Base-by-base conservation (phyloP, 2,329 filamentous ascomycete species). In the Penicillium italicum region DNA sequence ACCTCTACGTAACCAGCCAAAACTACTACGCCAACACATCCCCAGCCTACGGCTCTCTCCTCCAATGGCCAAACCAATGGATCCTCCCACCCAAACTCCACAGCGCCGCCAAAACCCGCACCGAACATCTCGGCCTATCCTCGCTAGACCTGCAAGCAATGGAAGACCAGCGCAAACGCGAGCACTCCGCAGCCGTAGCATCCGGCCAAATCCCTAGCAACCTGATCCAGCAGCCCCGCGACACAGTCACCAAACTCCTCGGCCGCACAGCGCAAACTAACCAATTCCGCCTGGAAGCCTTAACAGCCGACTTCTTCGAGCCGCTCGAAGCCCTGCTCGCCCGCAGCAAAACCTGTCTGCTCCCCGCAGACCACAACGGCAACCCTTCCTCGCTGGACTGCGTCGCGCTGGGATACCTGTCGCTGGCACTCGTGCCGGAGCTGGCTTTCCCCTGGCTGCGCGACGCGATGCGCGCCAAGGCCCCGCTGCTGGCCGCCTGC, bases 11-110 rank as follows among this genome's bases (percentile, higher is more conserved):
- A 60, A 94, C 91, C 31, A 90, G 88, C 55, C 85, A 91, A 61
- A 97, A 97, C 77, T 99, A 94, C 82, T 80, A 85, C 53, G 78
- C 81, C 41, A 77, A 82, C 46, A 96, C 91, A 4, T 85, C 91
- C 16, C 89, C 91, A 2, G 87, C 90, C 36, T 96, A 91, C 76
- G 90, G 87, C 62, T 77, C 79, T 6, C 82, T 97, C 54, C 83
- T 97, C 37, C 84, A 88, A 38, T 96, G 94, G 80, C 91, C 94
- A 18, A 81, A 91, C 59, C 92, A 92, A 65, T 99, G 94, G 84
- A 88, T 89, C 40, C 80, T 95, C 5, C 92, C 92, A 2, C 86
- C 89, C 0, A 79, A 84, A 53, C 79, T 91, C 51, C 88, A 91
- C 47, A 79, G 85, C 11, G 80, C 84, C 36, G 91, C 92, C 30